Conservation (phyloP, 495 filamentous ascomycete genomes). For the Aspergillus funiculosus region DNA sequence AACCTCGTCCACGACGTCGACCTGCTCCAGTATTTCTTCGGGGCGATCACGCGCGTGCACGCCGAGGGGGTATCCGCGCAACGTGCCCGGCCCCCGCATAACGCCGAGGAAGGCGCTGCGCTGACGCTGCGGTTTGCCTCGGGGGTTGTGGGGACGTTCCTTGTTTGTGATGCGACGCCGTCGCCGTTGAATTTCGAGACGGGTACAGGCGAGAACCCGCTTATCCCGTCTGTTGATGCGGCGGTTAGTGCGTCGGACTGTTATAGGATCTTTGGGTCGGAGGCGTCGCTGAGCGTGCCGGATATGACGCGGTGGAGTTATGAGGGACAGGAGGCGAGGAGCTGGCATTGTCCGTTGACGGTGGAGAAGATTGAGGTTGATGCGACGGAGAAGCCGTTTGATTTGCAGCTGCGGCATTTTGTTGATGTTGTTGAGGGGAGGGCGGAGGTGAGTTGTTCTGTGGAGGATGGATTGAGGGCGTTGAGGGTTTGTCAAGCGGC, state of each 20-base stretch:
- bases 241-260: conserved; percentile 33
- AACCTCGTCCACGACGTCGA: conserved; percentile 60
- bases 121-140: conserved; percentile 49
- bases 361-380: conserved; percentile 36
- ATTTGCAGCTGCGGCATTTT: conserved; percentile 52
- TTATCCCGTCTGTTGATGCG: conserved; percentile 35
- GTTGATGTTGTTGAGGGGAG: conserved; percentile 45
- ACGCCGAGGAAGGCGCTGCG: conserved; percentile 53
- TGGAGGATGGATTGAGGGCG: conserved; percentile 41
- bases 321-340: conserved; percentile 28
- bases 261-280: conserved; percentile 53
- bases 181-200: conserved; percentile 51
- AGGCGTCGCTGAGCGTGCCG: conserved; percentile 50
- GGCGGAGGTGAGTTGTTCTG: conserved; percentile 40
- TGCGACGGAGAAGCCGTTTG: conserved; percentile 42
- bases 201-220: conserved; percentile 55
- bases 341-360: conserved; percentile 28
- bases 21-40: conserved; percentile 52
- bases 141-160: conserved; percentile 55
- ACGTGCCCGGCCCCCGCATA: conserved; percentile 30
- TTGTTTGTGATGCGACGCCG: conserved; percentile 47
- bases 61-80: conserved; percentile 44
- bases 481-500: conserved; percentile 42
- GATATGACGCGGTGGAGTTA: conserved; percentile 53
- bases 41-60: conserved; percentile 45